A percentile compares a stretch with the other conserved stretches of the same genome.
Conservation (phyloP, 208 protist species). For the Trypanosoma melophagium region DNA sequence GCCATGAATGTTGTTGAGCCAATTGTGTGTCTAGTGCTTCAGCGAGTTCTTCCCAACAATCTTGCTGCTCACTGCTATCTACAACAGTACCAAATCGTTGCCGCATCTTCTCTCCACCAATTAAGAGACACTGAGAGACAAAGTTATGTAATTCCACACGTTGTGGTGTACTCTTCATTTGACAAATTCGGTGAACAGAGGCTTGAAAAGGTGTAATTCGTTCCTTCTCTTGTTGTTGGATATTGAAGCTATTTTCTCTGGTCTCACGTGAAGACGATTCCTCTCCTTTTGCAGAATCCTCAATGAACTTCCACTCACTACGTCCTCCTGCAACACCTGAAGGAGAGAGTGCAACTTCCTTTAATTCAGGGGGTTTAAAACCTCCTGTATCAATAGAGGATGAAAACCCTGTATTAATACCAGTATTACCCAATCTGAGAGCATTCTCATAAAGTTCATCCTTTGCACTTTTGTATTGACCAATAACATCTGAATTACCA, state of each 20-base stretch:
- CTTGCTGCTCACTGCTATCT: neutral
- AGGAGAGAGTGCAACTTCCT: neutral
- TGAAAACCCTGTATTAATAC: neutral
- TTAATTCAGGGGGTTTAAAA: slow-evolving; percentile 18
- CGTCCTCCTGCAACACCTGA: neutral
- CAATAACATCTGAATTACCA: neutral
- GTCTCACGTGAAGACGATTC: neutral
- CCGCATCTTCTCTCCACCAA: slow-evolving; percentile 7
- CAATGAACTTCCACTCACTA: slow-evolving; percentile 29
- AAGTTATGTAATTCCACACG: slow-evolving; percentile 41
- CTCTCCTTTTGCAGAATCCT: neutral
- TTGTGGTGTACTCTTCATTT: slow-evolving; percentile 30
- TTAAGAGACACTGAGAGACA: slow-evolving; percentile 16
- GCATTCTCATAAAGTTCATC: slow-evolving; percentile 18
- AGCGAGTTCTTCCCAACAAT: slow-evolving; percentile 29
- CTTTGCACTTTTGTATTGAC: slow-evolving; percentile 2
- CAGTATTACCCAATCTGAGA: slow-evolving; percentile 13
- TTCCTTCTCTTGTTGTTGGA: neutral
- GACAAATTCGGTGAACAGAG: slow-evolving; percentile 24
- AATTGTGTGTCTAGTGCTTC: slow-evolving; percentile 32
- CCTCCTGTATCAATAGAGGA: neutral
- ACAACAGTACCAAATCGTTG: neutral
- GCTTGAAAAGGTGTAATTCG: slow-evolving; percentile 16
- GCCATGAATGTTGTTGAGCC: slow-evolving; percentile 38
- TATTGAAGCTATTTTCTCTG: neutral